Evolutionary conservation across 75 land plant species (phyloP).

Genomic region (Pinus taeda): DNA sequence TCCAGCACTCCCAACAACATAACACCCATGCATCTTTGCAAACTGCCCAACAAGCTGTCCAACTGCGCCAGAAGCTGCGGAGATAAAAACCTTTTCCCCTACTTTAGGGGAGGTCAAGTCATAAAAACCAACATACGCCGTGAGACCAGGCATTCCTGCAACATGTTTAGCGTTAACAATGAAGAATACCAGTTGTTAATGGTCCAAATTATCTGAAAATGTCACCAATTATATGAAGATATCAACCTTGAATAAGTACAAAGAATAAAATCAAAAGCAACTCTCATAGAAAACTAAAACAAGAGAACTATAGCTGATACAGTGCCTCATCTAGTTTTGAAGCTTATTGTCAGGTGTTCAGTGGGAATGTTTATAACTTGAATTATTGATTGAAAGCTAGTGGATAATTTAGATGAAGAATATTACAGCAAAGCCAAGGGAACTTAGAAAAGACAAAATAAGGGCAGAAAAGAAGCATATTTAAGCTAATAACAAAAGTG

Average conservation of each 20-base stretch:
- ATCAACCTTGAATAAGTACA: too few relatives aligned
- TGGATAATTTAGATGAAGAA: too few relatives aligned
- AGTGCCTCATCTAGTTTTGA: not conserved
- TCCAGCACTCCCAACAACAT: conserved; percentile 91
- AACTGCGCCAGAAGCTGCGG: conserved; percentile 90
- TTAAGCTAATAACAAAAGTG: too few relatives aligned
- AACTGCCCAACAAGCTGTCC: conserved; percentile 87
- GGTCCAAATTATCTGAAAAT: not conserved
- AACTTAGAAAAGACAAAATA: too few relatives aligned
- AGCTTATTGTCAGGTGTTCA: not conserved
- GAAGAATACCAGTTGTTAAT: not conserved
- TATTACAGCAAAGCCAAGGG: too few relatives aligned
- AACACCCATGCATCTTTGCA: conserved; percentile 73
- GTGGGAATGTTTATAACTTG: not conserved
- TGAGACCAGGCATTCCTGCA: conserved; percentile 67
- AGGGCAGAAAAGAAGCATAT: too few relatives aligned
- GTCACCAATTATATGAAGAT: not conserved
- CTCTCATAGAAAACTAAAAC: not conserved
- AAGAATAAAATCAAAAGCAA: not conserved
- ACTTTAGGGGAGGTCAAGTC: conserved; percentile 62
- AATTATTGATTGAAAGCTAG: not conserved
- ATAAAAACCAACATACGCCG: conserved; percentile 79
- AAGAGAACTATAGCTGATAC: not conserved
- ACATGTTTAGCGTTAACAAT: not conserved
- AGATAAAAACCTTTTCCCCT: conserved; percentile 74